Evolutionary conservation across 805 yeast species (phyloP), one percentile per base, ranked within the genome.

Genomic region (Ogataea kodamae): DNA sequence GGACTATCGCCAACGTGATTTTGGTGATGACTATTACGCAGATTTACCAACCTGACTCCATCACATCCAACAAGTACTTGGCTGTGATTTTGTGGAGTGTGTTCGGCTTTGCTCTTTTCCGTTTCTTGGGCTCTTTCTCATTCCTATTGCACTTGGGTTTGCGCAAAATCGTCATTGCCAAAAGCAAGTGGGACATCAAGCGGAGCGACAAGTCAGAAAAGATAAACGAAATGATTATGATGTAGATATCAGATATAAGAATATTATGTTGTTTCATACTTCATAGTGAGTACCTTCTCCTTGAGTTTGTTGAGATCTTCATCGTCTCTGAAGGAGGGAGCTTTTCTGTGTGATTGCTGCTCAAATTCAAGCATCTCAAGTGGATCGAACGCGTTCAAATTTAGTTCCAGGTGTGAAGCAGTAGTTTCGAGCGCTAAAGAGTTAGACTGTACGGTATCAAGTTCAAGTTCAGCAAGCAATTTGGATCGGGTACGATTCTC

Each of bases 11-110:
- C 17, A 92, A 92, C 57, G 64, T 87, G 51, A 64, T 89, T 15
- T 68, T 92, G 48, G 80, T 87, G 27, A 81, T 90, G 89, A 76
- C 92, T 6, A 81, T 92, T 60, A 74, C 89, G 10, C 95, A 90
- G 59, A 81, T 88, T 12, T 89, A 80, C 52, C 65, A 70, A 6
- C 74, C 89, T 3, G 79, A 78, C 33, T 73, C 82, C 24, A 73
- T 80, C 16, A 64, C 68, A 28, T 68, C 76, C 13, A 89, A 92
- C 65, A 74, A 73, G 35, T 92, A 92, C 56, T 65, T 90, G 50
- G 79, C 81, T 17, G 78, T 87, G 53, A 85, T 92, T 48, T 66
- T 92, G 40, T 89, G 97, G 97, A 72, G 90, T 7, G 97, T 90
- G 36, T 96, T 96, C 2, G 79, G 74, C 0, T 68, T 92, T 49